Base-by-base conservation (phyloP, 2,329 filamentous ascomycete genomes). In the Thielaviopsis populi region DNA sequence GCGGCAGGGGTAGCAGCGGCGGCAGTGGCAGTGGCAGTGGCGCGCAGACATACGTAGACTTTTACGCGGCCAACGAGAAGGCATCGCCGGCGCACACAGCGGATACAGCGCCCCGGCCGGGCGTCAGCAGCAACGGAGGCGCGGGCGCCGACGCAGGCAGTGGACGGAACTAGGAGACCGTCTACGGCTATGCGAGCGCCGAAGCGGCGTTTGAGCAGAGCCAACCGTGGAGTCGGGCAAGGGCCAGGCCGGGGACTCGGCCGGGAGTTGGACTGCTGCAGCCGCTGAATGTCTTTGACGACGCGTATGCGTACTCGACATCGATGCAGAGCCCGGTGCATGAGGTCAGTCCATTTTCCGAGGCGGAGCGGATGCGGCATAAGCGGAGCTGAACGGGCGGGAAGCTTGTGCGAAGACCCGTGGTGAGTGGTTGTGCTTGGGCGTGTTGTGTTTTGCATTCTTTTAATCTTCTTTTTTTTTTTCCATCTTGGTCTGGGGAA, bases 261-360 rank as follows among this genome's bases (percentile, higher is more conserved):
- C 17, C 22, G 24, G 59, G 46, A 10, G 17, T 11, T 13, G 19
- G 46, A n/a, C 46, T 7, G 7, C 15, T 27, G 24, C 37, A 30
- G 40, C 19, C 40, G 22, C 22, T 61, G 3, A 65, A 63, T 22
- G 43, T 66, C 11, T 63, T 61, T 13, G 56, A 48, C 41, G 64
- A 66, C 24, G 56, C 61, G 40, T 53, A 42, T 40, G 63, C 33
- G 13, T 65, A 61, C 59, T 64, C 64, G n/a, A 66, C 61, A 19
- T 66, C 62, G 53, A 17, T 67, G 24, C 56, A 65, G 17, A 67
- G 64, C 43, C 66, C 66, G 33, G 54, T 48, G n/a, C 60, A 64
- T 33, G 62, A 67, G 4, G 53, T 27, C 10, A 61, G 64, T 61
- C 56, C 42, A 43, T 66, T 60, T 61, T 62, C 66, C 27, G 37